Evolutionary conservation across 2,329 filamentous ascomycete species (phyloP).

Genomic region (Orbilia javanica): DNA sequence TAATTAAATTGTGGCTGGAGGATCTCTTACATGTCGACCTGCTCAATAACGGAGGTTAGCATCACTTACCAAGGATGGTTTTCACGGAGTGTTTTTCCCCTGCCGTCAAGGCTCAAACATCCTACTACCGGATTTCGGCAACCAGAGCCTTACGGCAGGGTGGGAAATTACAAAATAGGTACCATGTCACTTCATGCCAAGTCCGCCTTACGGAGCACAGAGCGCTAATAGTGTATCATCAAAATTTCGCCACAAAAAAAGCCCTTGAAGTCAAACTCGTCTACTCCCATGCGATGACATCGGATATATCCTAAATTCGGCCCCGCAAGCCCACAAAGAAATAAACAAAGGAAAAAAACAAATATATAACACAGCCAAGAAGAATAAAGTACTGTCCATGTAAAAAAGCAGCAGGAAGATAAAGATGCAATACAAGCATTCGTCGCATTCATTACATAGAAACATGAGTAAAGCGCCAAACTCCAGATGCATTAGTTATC

Average conservation of each 20-base stretch:
- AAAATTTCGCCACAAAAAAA: conserved; percentile 1
- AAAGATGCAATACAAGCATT: conserved; percentile 1
- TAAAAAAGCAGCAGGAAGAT: neutral
- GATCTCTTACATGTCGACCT: neutral
- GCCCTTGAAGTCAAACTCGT: neutral
- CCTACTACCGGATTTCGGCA: conserved; percentile 14
- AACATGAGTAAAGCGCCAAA: neutral
- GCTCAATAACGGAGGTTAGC: conserved; percentile 6
- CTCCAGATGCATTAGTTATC: conserved; percentile 16
- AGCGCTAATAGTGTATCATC: too few relatives aligned
- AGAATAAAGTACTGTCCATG: conserved; percentile 16
- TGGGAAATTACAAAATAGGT: conserved; percentile 13
- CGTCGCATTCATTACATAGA: conserved; percentile 1
- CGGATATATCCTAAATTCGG: conserved; percentile 8
- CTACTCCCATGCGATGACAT: neutral
- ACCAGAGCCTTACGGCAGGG: neutral
- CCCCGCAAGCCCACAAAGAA: neutral
- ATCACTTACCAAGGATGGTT: neutral
- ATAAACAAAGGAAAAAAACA: too few relatives aligned
- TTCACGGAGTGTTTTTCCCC: conserved; percentile 8
- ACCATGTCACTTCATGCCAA: neutral
- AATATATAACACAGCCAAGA: conserved; percentile 46
- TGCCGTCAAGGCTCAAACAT: conserved; percentile 11
- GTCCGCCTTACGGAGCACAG: too few relatives aligned
- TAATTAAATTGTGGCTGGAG: neutral